Evolutionary conservation across 1,284 basidiomycete genomes (phyloP), one percentile per base, ranked within the genome.

Genomic region (Vanrija sp.): DNA sequence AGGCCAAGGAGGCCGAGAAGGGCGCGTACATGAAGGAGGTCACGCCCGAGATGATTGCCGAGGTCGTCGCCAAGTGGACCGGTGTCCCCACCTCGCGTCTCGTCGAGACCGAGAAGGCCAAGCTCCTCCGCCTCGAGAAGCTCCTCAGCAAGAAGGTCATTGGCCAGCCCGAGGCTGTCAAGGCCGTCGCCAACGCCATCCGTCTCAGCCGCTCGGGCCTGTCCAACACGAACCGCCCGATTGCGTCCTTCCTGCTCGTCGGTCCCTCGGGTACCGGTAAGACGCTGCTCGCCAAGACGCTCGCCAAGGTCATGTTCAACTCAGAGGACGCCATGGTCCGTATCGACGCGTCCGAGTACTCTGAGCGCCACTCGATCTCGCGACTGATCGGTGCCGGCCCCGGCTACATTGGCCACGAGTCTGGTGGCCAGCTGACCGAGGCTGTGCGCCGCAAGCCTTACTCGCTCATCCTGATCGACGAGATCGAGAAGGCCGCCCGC

Each of bases 171-270:
- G 80, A 83, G 62, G 82, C 82, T 6, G 78, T 83, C 67, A 78
- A 77, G 55, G 80, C 81, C 18, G 81, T 83, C 46, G 76, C 82
- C 16, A 80, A 83, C 62, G 82, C 82, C 1, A 82, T 84, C 61
- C 78, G 82, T 45, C 78, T 83, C 29, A 80, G 76, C 56, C 77
- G 82, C 45, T 80, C 79, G n/a, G 82, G 82, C n/a, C 71, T 84
- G 1, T 71, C 77, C 18, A 82, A 83, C 63, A 74, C 77, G 57
- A 80, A 80, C 58, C 77, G 80, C 38, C 82, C 82, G 3, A 80
- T 80, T 61, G 79, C 81, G 2, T 77, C 74, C 8, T 83, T 83
- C 76, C 70, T 83, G 44, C 80, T 83, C 52, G 78, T 75, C 52
- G 78, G 78, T 51, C 77, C 78, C 6, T 76, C 71, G 2, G 79